These are phyloP conservation scores for Pyrenochaeta sp. DNA, from an alignment of 2,329 filamentous ascomycete genomes.

Conservation along the genomic window DNA sequence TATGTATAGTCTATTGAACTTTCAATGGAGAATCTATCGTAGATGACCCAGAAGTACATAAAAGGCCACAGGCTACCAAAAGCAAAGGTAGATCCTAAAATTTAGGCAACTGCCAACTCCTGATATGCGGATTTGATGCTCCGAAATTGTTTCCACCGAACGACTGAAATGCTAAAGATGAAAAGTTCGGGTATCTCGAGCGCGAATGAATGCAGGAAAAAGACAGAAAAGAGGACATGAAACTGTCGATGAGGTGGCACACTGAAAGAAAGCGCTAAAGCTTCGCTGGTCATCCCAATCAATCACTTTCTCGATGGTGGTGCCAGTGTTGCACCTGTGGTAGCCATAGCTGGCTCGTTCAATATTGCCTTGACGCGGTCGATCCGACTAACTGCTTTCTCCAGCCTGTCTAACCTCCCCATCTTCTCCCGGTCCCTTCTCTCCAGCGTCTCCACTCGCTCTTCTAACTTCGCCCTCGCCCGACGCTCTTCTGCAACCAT, in stretches of 20 bases:
- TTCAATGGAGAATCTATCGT: no score
- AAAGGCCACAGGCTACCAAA: not conserved
- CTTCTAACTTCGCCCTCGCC: slow-evolving; percentile 75
- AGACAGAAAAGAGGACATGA: not conserved
- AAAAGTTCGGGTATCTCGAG: slow-evolving; percentile 1
- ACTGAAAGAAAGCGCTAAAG: not conserved
- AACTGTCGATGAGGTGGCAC: not conserved
- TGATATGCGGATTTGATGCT: not conserved
- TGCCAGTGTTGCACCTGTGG: not conserved
- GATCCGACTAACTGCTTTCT: slow-evolving; percentile 74
- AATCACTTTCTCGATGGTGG: slow-evolving; percentile 6
- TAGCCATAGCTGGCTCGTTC: slow-evolving; percentile 25
- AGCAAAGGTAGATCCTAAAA: no score
- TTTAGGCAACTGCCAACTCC: not conserved
- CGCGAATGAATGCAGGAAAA: not conserved
- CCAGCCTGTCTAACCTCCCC: slow-evolving; percentile 72
- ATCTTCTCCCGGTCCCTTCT: slow-evolving; percentile 74
- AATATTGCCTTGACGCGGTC: slow-evolving; percentile 73
- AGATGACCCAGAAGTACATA: no score
- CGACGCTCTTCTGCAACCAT: slow-evolving; percentile 83
- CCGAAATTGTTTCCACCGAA: not conserved
- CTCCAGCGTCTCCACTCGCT: slow-evolving; percentile 74
- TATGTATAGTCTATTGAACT: no score
- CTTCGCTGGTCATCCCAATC: not conserved
- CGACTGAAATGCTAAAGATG: no score